Base-by-base conservation (phyloP, 257 asterid species). In the Hygrophila difformis region DNA sequence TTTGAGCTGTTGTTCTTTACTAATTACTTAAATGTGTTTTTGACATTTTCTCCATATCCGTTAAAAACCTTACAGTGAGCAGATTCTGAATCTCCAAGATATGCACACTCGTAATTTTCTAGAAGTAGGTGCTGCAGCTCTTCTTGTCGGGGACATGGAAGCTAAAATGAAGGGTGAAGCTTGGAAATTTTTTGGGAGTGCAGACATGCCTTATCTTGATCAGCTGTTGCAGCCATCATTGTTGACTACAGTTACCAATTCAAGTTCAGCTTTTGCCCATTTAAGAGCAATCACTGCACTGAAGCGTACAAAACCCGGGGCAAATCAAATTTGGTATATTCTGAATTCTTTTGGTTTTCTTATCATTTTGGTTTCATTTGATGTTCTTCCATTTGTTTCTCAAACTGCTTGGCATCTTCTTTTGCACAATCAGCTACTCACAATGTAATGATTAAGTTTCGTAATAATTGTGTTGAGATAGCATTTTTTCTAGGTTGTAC, bases 81-180 rank as follows among this genome's bases (percentile, higher is more conserved):
- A 76, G 65, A 63, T 71, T 55, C 75, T 75, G 65, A 79, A 74
- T 57, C 79, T 79, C 62, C 84, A 81, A 73, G 95, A 81, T 43
- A 64, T 81, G 55, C 67, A 62, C 36, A 57, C 81, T 53, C 93
- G 69, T 69, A 82, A 83, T 73, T 83, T 91, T 62, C 77, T 91
- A 44, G 97, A 91, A 81, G 87, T 91, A 44, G 97, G 99, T 51
- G 99, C 99, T 26, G 99, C 99, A 47, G 97, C 97, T 68, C 95
- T 91, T 66, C 93, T 91, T 66, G 84, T 91, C 8, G 97, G 95
- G 55, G 99, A 91, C 66, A 72, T 86, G 95, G 99, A 91, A 61
- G 79, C 95, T 37, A 86, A 78, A 76, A 78, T 80, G 76, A 86
- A 86, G 79, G 99, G 94, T 53, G 82, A 83, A 63, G 76, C 95